Evolutionary conservation across 2,329 filamentous ascomycete genomes (phyloP), one percentile per base, ranked within the genome.

Genomic region (Knoxdaviesia proteae): DNA sequence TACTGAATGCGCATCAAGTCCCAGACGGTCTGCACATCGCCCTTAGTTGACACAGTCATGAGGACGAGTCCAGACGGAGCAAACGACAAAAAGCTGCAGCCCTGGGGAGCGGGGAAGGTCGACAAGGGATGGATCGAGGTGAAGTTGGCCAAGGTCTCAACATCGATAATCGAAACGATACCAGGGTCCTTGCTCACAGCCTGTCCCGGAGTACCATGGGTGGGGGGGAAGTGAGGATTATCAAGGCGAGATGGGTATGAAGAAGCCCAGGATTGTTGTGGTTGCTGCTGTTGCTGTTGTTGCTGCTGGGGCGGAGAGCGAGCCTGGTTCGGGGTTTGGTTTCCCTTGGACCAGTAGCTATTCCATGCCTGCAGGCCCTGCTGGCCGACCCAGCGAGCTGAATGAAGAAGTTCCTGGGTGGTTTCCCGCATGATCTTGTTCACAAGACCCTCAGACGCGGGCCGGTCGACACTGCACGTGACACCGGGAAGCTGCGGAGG

Each of bases 11-110:
- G 68, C 60, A 84, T 71, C 45, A 90, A 58, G 55, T 88, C 82
- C 83, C 83, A 90, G 1, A 88, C 74, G 6, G 75, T 80, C 53
- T 86, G 80, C 5, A 83, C 70, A 52, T 92, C 84, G n/a, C 83
- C 83, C 55, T 86, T 87, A 52, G 69, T 80, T 57, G 80, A 88
- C 6, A 80, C 80, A 0, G 80, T 86, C 58, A 90, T 79, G 7
- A 92, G 64, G 42, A 73, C 74, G 31, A 87, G 58, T 0, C 81
- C 82, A 6, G 72, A 74, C 0, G 82, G 81, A 2, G 82, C 77
- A 48, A 92, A 81, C 0, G 81, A 86, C 33, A 90, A 55, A 53
- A 82, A 86, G 54, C 82, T 88, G 56, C 82, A 88, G 6, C 84
- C 84, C 10, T 81, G 68, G 1, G 75, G 71, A 2, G 79, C 67